Evolutionary conservation across 306 rosid species (phyloP), one percentile per base, ranked within the genome.

Genomic region (Acmispon strigosus): DNA sequence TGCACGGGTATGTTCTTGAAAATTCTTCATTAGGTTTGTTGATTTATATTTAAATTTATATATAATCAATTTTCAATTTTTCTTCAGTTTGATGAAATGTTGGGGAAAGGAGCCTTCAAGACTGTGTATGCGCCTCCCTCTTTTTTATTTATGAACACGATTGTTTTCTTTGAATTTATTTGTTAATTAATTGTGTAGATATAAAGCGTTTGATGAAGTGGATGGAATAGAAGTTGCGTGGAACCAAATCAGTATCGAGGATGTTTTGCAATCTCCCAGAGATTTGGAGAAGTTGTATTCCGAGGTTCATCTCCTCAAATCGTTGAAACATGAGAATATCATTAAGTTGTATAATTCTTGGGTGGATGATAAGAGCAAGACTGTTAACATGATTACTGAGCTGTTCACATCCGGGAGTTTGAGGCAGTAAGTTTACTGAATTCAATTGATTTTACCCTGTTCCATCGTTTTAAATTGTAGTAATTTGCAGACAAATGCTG

Each of bases 91-190:
- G 96, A 81, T 72, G 96, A 88, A 67, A 20, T 88, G 27, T 43
- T 93, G 84, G 98, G 98, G 76, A 89, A 85, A 75, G 97, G 98
- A 78, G 96, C 97, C 50, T 88, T 86, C 86, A 93, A 93, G 85
- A 90, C 89, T 80, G 98, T 90, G 98, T 93, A 93, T 81, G 90
- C 45, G 89, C 42, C 59, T 70, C 75, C 43, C 34, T 66, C 53
- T 60, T n/a, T n/a, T n/a, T n/a, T n/a, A n/a, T n/a, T n/a, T n/a
- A n/a, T n/a, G n/a, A n/a, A n/a, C n/a, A 0, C 3, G 4, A 32
- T 44, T 45, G 1, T 43, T 19, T 61, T 17, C 14, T 55, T 7
- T 13, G 57, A 2, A 17, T 76, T 19, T 61, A 20, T 51, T 45
- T 32, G 0, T 19, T 57, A 76, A 5, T 15, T 59, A 51, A 70